Conservation (phyloP, 257 asterid species). For the Hygrophila difformis region DNA sequence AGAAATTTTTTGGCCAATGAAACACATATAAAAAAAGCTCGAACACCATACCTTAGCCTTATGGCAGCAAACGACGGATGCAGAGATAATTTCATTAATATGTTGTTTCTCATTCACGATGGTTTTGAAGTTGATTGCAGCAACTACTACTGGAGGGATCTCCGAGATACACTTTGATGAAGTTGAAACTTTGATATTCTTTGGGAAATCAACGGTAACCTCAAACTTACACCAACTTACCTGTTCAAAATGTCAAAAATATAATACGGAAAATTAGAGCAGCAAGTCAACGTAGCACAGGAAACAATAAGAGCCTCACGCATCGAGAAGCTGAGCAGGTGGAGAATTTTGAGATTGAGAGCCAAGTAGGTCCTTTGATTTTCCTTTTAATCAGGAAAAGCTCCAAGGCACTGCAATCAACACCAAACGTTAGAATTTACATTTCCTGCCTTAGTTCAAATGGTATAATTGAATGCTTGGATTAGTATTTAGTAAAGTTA, state of each 20-base stretch:
- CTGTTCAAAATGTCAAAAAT: slow-evolving; percentile 37
- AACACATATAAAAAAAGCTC: slow-evolving; percentile 15
- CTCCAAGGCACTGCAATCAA: too few relatives aligned
- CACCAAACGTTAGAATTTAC: slow-evolving; percentile 12
- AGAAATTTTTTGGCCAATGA: slow-evolving; percentile 9
- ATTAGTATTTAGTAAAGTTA: too few relatives aligned
- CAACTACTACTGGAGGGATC: slow-evolving; percentile 79
- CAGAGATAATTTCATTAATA: too few relatives aligned
- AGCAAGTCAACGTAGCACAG: slow-evolving; percentile 10
- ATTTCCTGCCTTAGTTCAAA: slow-evolving; percentile 11
- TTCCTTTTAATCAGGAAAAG: too few relatives aligned
- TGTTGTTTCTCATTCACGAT: slow-evolving; percentile 66
- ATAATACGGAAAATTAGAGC: not conserved
- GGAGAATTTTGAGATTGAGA: slow-evolving; percentile 67
- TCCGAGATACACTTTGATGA: slow-evolving; percentile 45
- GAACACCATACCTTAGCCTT: slow-evolving; percentile 61
- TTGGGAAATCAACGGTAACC: too few relatives aligned
- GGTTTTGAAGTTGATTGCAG: slow-evolving; percentile 83
- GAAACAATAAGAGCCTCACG: slow-evolving; percentile 35
- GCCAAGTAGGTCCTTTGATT: slow-evolving; percentile 94
- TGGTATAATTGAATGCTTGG: not conserved
- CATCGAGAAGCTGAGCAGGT: slow-evolving; percentile 55
- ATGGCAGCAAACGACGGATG: too few relatives aligned
- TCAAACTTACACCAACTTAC: slow-evolving; percentile 98
- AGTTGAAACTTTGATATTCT: slow-evolving; percentile 44